Percentiles rank a stretch among this genome's conserved stretches.
Evolutionary conservation across 805 yeast genomes (phyloP).

Genomic region (Metschnikowia orientalis): DNA sequence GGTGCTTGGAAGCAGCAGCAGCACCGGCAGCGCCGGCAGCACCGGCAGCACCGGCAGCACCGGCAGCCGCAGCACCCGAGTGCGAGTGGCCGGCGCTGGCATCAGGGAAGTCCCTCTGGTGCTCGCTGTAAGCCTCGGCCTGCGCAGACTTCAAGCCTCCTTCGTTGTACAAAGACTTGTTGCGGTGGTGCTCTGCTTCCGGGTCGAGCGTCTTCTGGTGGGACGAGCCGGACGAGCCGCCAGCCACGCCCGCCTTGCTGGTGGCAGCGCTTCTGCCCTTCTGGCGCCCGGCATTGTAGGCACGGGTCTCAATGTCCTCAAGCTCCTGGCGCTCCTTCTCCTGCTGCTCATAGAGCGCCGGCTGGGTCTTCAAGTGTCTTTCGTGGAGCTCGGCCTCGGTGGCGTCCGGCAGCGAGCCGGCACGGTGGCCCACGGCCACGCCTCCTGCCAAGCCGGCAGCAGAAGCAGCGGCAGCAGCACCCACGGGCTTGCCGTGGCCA

Average conservation of each 20-base stretch:
- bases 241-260: conserved; percentile 6
- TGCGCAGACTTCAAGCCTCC: conserved; percentile 24
- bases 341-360: conserved; percentile 18
- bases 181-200: conserved; percentile 22
- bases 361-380: conserved; percentile 22
- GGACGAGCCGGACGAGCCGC: conserved; percentile 4
- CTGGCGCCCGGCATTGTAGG: conserved; percentile 18
- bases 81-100: not conserved
- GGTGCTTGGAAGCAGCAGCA: not conserved
- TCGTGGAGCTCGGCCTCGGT: conserved; percentile 20
- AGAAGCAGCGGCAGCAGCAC: conserved; percentile 13
- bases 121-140: conserved; percentile 10
- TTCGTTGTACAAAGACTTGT: conserved; percentile 31
- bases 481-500: conserved; percentile 5
- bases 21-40: not conserved
- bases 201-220: conserved; percentile 16
- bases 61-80: not conserved
- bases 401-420: conserved; percentile 20
- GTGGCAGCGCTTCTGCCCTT: conserved; percentile 9
- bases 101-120: not conserved
- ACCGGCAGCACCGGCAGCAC: not conserved
- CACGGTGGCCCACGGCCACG: conserved; percentile 11
- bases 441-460: conserved; percentile 14
- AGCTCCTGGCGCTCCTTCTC: conserved; percentile 12
- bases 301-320: conserved; percentile 15